These are phyloP conservation scores for Henckelia pumila DNA, from an alignment of 257 asterid species.

Conservation along the genomic window DNA sequence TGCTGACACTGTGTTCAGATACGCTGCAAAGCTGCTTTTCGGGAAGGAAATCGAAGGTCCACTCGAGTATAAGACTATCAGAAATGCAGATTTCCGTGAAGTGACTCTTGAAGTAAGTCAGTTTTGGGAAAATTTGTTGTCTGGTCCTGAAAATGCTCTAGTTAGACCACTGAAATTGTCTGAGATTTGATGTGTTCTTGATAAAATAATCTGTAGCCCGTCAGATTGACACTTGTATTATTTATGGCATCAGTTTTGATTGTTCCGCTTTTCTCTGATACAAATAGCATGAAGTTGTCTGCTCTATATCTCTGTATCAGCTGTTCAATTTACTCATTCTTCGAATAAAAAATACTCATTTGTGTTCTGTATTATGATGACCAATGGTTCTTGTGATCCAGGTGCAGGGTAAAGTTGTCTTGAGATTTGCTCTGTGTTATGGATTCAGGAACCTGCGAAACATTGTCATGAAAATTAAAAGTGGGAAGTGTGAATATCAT, in stretches of 20 bases:
- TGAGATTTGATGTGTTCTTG: neutral
- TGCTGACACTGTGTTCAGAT: slow-evolving; percentile 78
- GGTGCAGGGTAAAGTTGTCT: slow-evolving; percentile 68
- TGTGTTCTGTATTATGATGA: slow-evolving; percentile 11
- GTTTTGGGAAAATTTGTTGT: neutral
- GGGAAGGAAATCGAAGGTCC: slow-evolving; percentile 68
- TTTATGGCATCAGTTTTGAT: slow-evolving; percentile 4
- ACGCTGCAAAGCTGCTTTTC: slow-evolving; percentile 70
- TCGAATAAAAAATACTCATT: neutral
- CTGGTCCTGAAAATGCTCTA: slow-evolving; percentile 19
- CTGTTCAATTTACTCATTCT: neutral
- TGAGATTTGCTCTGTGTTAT: slow-evolving; percentile 90
- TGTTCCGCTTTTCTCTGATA: neutral
- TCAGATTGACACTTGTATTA: too few species aligned
- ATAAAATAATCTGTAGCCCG: neutral
- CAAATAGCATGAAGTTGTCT: neutral
- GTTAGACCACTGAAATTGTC: slow-evolving; percentile 8
- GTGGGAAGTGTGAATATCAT: slow-evolving; percentile 83
- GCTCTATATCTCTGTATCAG: neutral
- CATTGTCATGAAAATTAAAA: slow-evolving; percentile 80
- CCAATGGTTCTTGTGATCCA: slow-evolving; percentile 33
- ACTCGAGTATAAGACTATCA: slow-evolving; percentile 64
- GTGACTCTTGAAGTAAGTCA: slow-evolving; percentile 76
- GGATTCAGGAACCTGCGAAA: slow-evolving; percentile 95
- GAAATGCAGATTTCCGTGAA: slow-evolving; percentile 90